phyloP scores from a whole-genome alignment of 495 filamentous ascomycete species.

The Viridothelium virens region DNA sequence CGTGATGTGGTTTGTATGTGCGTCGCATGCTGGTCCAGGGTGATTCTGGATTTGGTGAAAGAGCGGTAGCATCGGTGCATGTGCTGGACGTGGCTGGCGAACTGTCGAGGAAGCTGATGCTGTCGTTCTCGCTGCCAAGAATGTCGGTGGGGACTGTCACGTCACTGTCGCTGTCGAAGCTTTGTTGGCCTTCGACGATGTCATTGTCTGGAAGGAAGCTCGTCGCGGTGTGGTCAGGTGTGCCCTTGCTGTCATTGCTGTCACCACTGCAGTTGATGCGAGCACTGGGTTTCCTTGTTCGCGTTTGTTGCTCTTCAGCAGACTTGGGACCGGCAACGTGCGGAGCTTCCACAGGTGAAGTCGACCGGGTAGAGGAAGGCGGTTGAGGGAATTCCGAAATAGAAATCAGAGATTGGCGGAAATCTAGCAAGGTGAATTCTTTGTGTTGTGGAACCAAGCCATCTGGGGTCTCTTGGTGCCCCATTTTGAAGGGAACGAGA shows the following conservation, averaged over 20 bases:
- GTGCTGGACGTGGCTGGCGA: background rate
- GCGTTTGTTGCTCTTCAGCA: background rate
- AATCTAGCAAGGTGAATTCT: background rate
- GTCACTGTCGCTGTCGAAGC: background rate
- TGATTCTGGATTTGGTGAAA: background rate
- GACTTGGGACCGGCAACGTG: background rate
- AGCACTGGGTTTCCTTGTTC: background rate
- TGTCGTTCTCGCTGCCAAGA: background rate
- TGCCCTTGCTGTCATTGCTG: background rate
- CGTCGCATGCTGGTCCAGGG: background rate
- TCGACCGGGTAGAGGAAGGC: background rate
- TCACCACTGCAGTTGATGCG: background rate
- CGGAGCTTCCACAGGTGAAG: background rate
- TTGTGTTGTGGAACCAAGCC: background rate
- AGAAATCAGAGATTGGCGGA: background rate
- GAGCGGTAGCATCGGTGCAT: background rate
- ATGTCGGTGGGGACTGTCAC: background rate
- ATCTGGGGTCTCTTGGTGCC: background rate
- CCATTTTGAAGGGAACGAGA: background rate
- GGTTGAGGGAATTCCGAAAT: background rate
- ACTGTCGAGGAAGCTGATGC: background rate
- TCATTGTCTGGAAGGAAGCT: background rate
- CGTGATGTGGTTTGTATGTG: background rate
- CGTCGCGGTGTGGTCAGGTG: background rate
- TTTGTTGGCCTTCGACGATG: background rate